Evolutionary conservation across 2,329 filamentous ascomycete genomes (phyloP).

Genomic region (Nannizziopsis arthrosporioides): DNA sequence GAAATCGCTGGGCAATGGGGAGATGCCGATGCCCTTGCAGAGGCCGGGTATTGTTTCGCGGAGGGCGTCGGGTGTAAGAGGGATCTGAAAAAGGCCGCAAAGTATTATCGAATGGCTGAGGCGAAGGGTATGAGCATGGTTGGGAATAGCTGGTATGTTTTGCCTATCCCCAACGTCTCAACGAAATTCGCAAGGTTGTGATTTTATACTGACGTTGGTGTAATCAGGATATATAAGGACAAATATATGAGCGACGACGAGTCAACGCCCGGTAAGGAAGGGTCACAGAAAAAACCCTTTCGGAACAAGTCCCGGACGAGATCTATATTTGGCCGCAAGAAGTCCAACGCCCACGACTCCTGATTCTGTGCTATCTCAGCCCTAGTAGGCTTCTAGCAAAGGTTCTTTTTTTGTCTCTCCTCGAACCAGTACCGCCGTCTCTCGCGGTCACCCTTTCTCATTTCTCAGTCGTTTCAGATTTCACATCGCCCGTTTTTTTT

Average conservation of each 20-base stretch:
- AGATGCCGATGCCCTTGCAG: constrained; percentile 82
- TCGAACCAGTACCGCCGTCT: not conserved
- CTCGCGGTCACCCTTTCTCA: not conserved
- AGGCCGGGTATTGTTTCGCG: constrained; percentile 92
- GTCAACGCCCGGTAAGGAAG: not conserved
- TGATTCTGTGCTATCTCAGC: not conserved
- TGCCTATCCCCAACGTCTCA: not conserved
- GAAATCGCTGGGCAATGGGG: constrained; percentile 95
- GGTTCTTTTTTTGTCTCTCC: not conserved
- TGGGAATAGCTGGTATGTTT: constrained; percentile 85
- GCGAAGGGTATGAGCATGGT: constrained; percentile 94
- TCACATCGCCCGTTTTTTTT: too few species aligned
- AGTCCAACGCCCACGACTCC: constrained; percentile 26
- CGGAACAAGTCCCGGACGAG: constrained; percentile 67
- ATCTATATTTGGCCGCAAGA: constrained; percentile 58
- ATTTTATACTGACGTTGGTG: not conserved
- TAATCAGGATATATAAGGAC: constrained; percentile 77
- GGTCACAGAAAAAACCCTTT: constrained; percentile 43
- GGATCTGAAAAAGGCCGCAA: constrained; percentile 85
- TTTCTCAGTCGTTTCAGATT: too few species aligned
- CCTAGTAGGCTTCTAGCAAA: not conserved
- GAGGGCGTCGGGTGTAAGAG: constrained; percentile 92
- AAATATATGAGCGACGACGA: constrained; percentile 69
- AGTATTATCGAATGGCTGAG: constrained; percentile 81
- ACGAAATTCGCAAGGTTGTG: not conserved